Conservation (phyloP, 495 filamentous ascomycete species). For the Podospora didyma region DNA sequence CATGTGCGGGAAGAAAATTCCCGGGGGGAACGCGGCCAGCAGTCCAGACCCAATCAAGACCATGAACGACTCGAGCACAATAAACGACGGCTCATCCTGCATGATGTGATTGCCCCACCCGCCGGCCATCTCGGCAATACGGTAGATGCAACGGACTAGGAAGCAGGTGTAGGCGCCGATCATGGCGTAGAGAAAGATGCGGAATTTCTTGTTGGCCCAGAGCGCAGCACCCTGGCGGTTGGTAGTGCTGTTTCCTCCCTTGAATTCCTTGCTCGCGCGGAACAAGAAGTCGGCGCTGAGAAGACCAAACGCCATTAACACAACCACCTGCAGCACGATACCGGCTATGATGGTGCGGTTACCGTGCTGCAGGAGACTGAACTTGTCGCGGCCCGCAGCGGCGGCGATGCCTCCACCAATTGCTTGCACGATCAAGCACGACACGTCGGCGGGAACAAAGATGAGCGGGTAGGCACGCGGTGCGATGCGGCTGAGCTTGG, state of each 20-base stretch:
- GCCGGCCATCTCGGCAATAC: slow-evolving; percentile 64
- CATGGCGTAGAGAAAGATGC: slow-evolving; percentile 48
- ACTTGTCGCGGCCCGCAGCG: slow-evolving; percentile 36
- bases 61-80: slow-evolving; percentile 54
- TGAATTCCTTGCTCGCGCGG: slow-evolving; percentile 31
- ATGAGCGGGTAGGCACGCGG: slow-evolving; percentile 56
- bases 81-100: slow-evolving; percentile 61
- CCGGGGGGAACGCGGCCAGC: slow-evolving; percentile 34
- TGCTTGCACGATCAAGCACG: slow-evolving; percentile 60
- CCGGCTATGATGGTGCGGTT: slow-evolving; percentile 69
- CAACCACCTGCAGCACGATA: slow-evolving; percentile 64
- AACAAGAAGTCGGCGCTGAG: slow-evolving; percentile 46
- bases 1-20: slow-evolving; percentile 40
- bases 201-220: slow-evolving; percentile 42
- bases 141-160: slow-evolving; percentile 65
- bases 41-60: slow-evolving; percentile 33
- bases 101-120: slow-evolving; percentile 66
- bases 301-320: slow-evolving; percentile 53
- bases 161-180: slow-evolving; percentile 55
- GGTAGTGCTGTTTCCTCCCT: slow-evolving; percentile 25
- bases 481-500: slow-evolving; percentile 49
- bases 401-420: slow-evolving; percentile 63
- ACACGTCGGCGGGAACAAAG: slow-evolving; percentile 66
- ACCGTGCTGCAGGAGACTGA: slow-evolving; percentile 36
- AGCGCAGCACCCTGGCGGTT: slow-evolving; percentile 13